Evolutionary conservation across 140 eudicot genomes (phyloP), one percentile per base, ranked within the genome.

Genomic region (Flaveria floridana): DNA sequence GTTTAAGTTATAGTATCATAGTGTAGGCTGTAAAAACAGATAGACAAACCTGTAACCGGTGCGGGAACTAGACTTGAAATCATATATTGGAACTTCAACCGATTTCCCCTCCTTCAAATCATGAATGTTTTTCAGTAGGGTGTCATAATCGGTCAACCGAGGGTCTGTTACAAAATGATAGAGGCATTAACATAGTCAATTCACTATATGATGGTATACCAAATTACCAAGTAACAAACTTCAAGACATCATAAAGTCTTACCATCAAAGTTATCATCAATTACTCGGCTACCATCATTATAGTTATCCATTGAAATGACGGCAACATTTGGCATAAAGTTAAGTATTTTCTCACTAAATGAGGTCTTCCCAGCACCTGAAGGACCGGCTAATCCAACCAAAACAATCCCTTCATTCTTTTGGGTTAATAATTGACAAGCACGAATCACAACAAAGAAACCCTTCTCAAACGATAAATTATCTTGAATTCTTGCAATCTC

Each of bases 281-380:
- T 80, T 3, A 93, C 83, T 46, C 97, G 86, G 67, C 87, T 93
- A 72, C 93, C 88, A 82, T 93, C 98, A 82, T 93, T 93, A 82
- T 93, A 93, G 21, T 90, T 89, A 73, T 93, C 98, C 96, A 93
- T 90, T 58, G 98, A 87, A 70, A 93, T 93, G 46, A 93, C 91
- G 6, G 97, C 95, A 73, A 90, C 77, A 81, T 92, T 86, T 2
- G 98, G 98, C 98, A 89, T 87, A 77, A 89, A 89, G 78, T 83
- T 87, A 16, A 90, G 78, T 46, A 93, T 80, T 79, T 93, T 93
- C 62, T 93, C 98, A 0, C 96, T 85, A 74, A 93, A 93, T 3
- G 84, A 84, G 66, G 96, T 84, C 83, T 93, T 93, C 68, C 98
- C 98, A 44, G 98, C 98, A 64, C 98, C 98, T 62, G 98, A 93